A percentile compares a stretch with the other conserved stretches of the same genome.
Evolutionary conservation across 2,329 filamentous ascomycete genomes (phyloP).

Genomic region (Lachnum nothofagi): DNA sequence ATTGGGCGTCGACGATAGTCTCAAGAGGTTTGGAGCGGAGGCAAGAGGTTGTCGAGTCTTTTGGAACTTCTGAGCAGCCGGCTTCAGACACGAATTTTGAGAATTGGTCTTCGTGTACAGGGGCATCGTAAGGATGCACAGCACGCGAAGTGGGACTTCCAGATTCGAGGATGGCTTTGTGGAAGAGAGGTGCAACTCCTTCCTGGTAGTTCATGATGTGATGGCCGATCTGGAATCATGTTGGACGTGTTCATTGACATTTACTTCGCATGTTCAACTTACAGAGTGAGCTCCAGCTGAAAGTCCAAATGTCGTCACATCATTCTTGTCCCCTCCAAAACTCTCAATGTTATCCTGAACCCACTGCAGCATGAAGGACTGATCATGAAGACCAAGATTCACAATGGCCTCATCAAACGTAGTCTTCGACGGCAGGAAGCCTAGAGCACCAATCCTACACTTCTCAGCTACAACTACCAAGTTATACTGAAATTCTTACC

Average conservation of each 20-base stretch:
- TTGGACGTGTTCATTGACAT: too few species aligned
- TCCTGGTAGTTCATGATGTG: constrained; percentile 51
- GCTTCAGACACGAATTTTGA: constrained; percentile 42
- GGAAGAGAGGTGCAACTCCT: constrained; percentile 38
- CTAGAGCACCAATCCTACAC: constrained; percentile 55
- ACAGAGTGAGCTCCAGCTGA: constrained; percentile 58
- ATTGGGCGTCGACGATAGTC: constrained; percentile 37
- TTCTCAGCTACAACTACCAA: background rate
- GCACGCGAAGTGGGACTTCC: constrained; percentile 50
- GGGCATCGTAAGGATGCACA: constrained; percentile 49
- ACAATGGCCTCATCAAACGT: constrained; percentile 49
- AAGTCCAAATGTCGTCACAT: constrained; percentile 56
- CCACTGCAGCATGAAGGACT: constrained; percentile 54
- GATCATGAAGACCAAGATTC: constrained; percentile 60
- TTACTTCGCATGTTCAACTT: constrained; percentile 22
- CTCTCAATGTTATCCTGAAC: constrained; percentile 51
- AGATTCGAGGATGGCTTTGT: constrained; percentile 51
- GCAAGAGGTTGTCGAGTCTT: constrained; percentile 44
- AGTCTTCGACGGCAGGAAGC: constrained; percentile 57
- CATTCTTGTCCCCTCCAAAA: constrained; percentile 53
- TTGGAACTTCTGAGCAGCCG: constrained; percentile 39
- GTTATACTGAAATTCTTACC: constrained; percentile 2
- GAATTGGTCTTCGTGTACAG: constrained; percentile 51
- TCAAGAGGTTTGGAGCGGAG: constrained; percentile 42
- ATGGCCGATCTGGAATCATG: constrained; percentile 61